Evolutionary conservation across 768 basidiomycete genomes (phyloP).

Genomic region (Rhizopogon vinicolor): DNA sequence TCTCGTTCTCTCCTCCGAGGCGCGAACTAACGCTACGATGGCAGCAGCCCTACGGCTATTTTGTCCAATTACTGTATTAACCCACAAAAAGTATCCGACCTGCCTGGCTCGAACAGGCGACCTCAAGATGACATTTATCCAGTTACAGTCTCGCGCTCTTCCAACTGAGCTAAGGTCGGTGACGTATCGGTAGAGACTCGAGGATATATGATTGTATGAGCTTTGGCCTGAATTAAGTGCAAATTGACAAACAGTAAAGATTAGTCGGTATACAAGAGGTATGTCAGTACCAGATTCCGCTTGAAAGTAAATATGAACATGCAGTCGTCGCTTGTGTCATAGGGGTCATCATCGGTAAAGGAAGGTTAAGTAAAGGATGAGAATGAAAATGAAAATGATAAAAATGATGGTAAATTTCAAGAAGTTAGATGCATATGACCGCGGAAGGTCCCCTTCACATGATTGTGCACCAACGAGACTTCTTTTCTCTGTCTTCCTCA

Average conservation of each 20-base stretch:
- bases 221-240: not conserved
- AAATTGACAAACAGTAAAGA: not conserved
- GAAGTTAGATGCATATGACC: constrained; percentile 10
- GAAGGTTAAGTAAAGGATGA: not conserved
- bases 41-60: no score
- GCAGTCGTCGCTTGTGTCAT: constrained; percentile 2
- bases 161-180: constrained; percentile 39
- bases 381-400: not conserved
- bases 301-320: constrained; percentile 5
- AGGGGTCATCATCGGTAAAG: not conserved
- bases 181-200: not conserved
- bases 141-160: constrained; percentile 47
- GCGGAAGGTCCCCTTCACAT: constrained; percentile 6
- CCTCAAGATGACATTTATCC: constrained; percentile 33
- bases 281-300: not conserved
- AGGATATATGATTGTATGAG: no score
- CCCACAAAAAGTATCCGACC: constrained; percentile 22
- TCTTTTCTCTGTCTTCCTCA: constrained; percentile 10
- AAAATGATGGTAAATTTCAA: not conserved
- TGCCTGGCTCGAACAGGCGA: constrained; percentile 41
- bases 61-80: no score
- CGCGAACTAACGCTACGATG: no score
- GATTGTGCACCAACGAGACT: constrained; percentile 12
- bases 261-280: constrained; percentile 3
- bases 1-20: no score